These are phyloP conservation scores for Saksenaea oblongispora DNA, from an alignment of 371 early-diverging fungal genomes.

Conservation along the genomic window DNA sequence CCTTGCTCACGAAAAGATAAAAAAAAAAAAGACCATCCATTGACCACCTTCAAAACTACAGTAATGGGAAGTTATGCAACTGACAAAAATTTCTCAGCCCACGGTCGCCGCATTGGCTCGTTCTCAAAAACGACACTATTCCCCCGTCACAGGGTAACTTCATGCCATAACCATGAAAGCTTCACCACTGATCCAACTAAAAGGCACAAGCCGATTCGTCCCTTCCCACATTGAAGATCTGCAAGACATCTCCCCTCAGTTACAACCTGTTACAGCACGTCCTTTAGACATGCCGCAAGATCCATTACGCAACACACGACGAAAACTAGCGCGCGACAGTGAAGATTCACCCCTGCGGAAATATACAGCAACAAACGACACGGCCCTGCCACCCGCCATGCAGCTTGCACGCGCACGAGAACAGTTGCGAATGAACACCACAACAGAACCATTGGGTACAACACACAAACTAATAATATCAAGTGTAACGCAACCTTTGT, in stretches of 20 bases:
- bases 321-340: constrained; percentile 29
- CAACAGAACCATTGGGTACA: neutral
- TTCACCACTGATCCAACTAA: too few relatives aligned
- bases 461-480: constrained; percentile 4
- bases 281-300: constrained; percentile 22
- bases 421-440: constrained; percentile 11
- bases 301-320: constrained; percentile 33
- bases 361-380: constrained; percentile 6
- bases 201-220: too few relatives aligned
- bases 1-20: too few relatives aligned
- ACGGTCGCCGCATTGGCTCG: too few relatives aligned
- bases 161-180: too few relatives aligned
- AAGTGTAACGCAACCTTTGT: constrained; percentile 18
- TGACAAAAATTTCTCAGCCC: too few relatives aligned
- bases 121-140: too few relatives aligned
- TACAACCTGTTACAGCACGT: constrained; percentile 29
- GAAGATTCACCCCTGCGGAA: neutral
- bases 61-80: too few relatives aligned
- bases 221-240: constrained; percentile 9
- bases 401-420: constrained; percentile 34
- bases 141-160: too few relatives aligned
- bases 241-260: constrained; percentile 18
- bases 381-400: constrained; percentile 29
- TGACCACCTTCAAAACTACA: too few relatives aligned
- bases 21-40: too few relatives aligned